Percentiles rank a stretch among this genome's conserved stretches.
Evolutionary conservation across 768 basidiomycete genomes (phyloP).

Genomic region (Cantharellus cinnabarinus): DNA sequence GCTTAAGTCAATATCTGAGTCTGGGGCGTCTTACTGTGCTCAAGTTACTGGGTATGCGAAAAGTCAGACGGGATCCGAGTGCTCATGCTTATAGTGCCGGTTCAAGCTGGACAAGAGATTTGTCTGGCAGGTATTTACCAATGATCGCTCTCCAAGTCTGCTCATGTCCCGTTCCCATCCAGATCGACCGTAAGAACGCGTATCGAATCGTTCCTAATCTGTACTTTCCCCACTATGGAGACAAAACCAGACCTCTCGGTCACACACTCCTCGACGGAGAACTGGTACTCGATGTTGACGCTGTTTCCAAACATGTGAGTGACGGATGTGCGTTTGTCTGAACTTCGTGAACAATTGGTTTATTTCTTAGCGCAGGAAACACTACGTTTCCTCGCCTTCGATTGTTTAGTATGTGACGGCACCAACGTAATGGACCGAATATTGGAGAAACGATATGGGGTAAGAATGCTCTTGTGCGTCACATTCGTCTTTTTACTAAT

Average conservation of each 20-base stretch:
- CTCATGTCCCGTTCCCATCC: not conserved
- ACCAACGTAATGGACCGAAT: conserved; percentile 72
- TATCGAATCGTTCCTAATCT: conserved; percentile 60
- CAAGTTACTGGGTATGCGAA: conserved; percentile 97
- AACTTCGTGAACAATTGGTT: too few relatives aligned
- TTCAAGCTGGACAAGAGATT: conserved; percentile 27
- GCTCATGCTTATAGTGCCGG: conserved; percentile 58
- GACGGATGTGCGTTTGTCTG: not conserved
- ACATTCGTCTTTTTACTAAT: not conserved
- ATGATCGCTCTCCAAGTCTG: not conserved
- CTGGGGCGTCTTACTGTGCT: not conserved
- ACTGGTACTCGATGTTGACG: conserved; percentile 78
- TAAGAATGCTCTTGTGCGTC: conserved; percentile 19
- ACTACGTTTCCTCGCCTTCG: conserved; percentile 70
- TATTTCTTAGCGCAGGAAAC: conserved; percentile 36
- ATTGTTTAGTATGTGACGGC: conserved; percentile 72
- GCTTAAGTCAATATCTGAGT: not conserved
- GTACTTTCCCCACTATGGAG: conserved; percentile 78
- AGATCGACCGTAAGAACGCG: conserved; percentile 90
- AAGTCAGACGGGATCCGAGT: conserved; percentile 94
- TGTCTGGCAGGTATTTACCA: conserved; percentile 43
- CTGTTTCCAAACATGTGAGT: conserved; percentile 12
- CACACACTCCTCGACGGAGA: conserved; percentile 86
- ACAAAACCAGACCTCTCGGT: conserved; percentile 41
- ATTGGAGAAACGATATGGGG: conserved; percentile 77